Base-by-base conservation (phyloP, 1,284 basidiomycete species). In the Leccinum fuscescens region DNA sequence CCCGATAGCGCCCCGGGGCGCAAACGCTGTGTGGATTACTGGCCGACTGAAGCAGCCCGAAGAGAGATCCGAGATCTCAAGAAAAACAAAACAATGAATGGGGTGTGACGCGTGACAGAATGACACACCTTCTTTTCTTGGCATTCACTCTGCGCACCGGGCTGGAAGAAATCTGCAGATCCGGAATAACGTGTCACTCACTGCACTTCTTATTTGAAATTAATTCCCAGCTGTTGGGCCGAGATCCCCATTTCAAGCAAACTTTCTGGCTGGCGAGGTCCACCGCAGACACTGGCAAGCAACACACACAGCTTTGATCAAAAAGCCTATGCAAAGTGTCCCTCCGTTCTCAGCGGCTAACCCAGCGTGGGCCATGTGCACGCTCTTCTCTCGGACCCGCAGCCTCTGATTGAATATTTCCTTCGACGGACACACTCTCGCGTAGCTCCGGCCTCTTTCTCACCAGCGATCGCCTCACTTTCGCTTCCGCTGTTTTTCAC, bases 131-230 rank as follows among this genome's bases (percentile, higher is more conserved):
- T 55, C 64, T 56, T 44, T 58, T 63, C 60, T 62, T 46, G 57
- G 64, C 63, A 53, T 11, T 7, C 29, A 44, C 27, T 68, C 44
- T 69, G 51, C 15, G 57, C 53, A 29, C 60, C 54, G 57, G 53
- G 33, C 56, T 48, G 22, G 49, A 54, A 9, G 44, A 55, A 71
- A 46, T 74, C 71, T 73, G 72, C 66, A 72, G 70, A 72, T 74
- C 70, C 65, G 63, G 44, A 64, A 65, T 69, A 72, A 70, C 70
- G 62, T 73, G 65, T 65, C 56, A n/a, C 24, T 20, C 61, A 58
- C 58, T 35, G 63, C 48, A n/a, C 71, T 74, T 75, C 74, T 55
- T 54, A 73, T 75, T 75, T 73, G 61, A 65, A 75, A 75, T 75
- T 35, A 1, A 1, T 17, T 4, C 62, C 58, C 22, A 3, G 12